These are phyloP conservation scores for Euphorbia peplus DNA, from an alignment of 345 rosid species.

Conservation along the genomic window DNA sequence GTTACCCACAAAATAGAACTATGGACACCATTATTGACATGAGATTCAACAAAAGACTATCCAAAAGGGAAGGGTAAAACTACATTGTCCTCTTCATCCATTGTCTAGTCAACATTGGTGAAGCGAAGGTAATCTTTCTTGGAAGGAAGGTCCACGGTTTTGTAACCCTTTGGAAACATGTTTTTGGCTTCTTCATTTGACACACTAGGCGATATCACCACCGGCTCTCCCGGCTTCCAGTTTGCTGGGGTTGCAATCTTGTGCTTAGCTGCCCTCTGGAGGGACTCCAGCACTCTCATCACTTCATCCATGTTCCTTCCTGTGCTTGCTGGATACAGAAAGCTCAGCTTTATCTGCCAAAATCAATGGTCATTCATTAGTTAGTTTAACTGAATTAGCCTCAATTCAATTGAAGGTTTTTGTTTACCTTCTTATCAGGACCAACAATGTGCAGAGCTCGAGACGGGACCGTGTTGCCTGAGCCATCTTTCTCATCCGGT, in stretches of 20 bases:
- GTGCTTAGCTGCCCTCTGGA: conserved; percentile 46
- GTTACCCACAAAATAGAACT: too few species aligned
- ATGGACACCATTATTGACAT: too few species aligned
- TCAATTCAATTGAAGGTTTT: too few species aligned
- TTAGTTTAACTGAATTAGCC: too few species aligned
- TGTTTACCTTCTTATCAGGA: conserved; percentile 52
- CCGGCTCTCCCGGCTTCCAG: conserved; percentile 79
- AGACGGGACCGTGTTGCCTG: conserved; percentile 45
- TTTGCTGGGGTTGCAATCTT: conserved; percentile 70
- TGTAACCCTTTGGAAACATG: conserved; percentile 60
- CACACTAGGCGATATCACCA: conserved; percentile 54
- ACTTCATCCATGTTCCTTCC: conserved; percentile 81
- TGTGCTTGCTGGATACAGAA: conserved; percentile 66
- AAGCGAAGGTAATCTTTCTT: conserved; percentile 57
- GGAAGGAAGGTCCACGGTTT: conserved; percentile 63
- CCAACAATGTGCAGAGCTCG: conserved; percentile 75
- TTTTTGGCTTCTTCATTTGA: conserved; percentile 55
- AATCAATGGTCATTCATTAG: too few species aligned
- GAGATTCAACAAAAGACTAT: too few species aligned
- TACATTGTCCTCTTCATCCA: not conserved
- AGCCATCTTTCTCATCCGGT: conserved; percentile 50
- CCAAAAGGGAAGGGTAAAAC: too few species aligned
- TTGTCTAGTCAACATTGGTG: conserved; percentile 21
- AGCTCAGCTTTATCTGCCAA: conserved; percentile 70
- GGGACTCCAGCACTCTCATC: conserved; percentile 65